Base-by-base conservation (phyloP, 805 yeast species). In the Candida pseudofarinosa region DNA sequence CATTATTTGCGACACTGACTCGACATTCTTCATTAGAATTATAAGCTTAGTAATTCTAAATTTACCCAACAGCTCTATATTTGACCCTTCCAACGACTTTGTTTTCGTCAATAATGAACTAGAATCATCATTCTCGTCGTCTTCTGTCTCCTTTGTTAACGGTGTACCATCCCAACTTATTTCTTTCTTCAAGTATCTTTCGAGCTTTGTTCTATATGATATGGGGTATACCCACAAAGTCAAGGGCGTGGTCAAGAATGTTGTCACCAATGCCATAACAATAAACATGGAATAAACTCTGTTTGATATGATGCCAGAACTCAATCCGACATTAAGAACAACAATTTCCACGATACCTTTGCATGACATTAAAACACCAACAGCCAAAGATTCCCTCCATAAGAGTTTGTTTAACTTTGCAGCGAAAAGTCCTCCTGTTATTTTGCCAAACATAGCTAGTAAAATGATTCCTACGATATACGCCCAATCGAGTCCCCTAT, bases 341-440 rank as follows among this genome's bases (percentile, higher is more conserved):
- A 85, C 90, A 58, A 85, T 82, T 62, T 85, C 95, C 18, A 85
- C 93, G 49, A 85, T 84, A 62, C 95, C 95, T 62, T 86, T 86
- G 72, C 95, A 86, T 4, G 91, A 84, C 93, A 86, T 86, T 51
- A 86, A 69, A 18, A 84, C 76, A 41, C 95, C 95, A 32, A 85
- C 91, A 2, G 90, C 72, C 30, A 81, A 58, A 2, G 88, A 77
- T 58, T 86, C 93, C 58, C 90, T 75, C 85, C 86, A 81, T 38
- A 71, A 71, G 38, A 85, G 62, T 1, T 85, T 86, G 58, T 74
- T 74, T 33, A 78, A 45, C 49, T 73, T 80, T 2, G 90, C 83
- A 32, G 84, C 82, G 10, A 81, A 47, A 26, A 78, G 63, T 2
- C 93, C 93, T 12, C 93, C 89, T 23, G 67, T 46, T 3, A 85